phyloP scores from a whole-genome alignment of 2,329 filamentous ascomycete genomes.

The Fusarium robinianum region DNA sequence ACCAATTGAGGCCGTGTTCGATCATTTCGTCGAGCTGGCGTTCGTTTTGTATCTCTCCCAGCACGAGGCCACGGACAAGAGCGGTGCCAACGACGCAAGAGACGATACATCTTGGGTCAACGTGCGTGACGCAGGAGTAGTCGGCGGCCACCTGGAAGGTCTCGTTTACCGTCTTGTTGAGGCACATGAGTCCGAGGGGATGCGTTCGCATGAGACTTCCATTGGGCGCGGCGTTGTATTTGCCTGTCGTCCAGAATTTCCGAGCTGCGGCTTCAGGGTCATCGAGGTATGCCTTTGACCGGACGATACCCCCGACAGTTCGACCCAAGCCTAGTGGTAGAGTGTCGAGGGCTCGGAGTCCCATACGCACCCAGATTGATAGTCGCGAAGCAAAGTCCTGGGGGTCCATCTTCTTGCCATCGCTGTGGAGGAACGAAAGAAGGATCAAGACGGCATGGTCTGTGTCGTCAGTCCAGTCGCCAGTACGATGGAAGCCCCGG shows the following conservation, averaged over 20 bases:
- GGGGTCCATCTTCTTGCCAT: constrained; percentile 43
- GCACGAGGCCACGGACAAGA: constrained; percentile 51
- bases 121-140: constrained; percentile 53
- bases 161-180: constrained; percentile 46
- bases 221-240: constrained; percentile 51
- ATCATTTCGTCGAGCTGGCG: constrained; percentile 48
- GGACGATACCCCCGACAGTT: constrained; percentile 52
- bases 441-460: constrained; percentile 57
- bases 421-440: constrained; percentile 52
- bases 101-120: constrained; percentile 56
- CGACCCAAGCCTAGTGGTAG: constrained; percentile 53
- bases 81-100: constrained; percentile 53
- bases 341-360: constrained; percentile 51
- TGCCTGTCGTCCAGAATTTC: constrained; percentile 47
- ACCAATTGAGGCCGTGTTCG: constrained; percentile 48
- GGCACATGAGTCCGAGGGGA: constrained; percentile 53
- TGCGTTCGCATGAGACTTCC: constrained; percentile 59
- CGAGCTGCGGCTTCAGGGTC: constrained; percentile 48
- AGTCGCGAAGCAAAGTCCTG: constrained; percentile 52
- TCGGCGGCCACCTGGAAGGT: constrained; percentile 49
- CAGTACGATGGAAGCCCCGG: constrained; percentile 46
- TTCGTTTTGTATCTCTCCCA: constrained; percentile 49
- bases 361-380: constrained; percentile 52
- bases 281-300: constrained; percentile 43
- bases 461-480: constrained; percentile 60